Base-by-base conservation (phyloP, 495 filamentous ascomycete genomes). In the Penicillium manginii region DNA sequence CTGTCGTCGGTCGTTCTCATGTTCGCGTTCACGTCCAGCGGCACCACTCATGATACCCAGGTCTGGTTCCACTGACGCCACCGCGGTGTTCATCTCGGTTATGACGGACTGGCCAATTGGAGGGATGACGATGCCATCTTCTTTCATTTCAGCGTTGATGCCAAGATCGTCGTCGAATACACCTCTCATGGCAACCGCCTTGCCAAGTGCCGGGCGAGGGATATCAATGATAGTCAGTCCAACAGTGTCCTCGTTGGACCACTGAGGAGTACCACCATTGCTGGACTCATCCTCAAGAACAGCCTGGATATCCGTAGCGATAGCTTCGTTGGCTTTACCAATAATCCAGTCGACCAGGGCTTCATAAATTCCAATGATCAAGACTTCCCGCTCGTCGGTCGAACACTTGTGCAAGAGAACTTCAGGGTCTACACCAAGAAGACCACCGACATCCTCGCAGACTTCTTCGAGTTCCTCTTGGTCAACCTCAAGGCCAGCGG, bases 111-210 rank as follows among this genome's bases (percentile, higher is more conserved):
- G 86, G 8, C 89, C 89, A 4, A 85, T 84, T 0, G 86, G 47
- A 1, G 78, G 78, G 17, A 93, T 81, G 29, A 88, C 79, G 22
- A 98, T 84, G 15, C 96, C 96, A 63, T 98, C 94, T 57, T 92
- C 86, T 69, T 91, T 94, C 93, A 98, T 98, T 72, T 98, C 94
- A 1, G 87, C 84, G 61, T 98, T 97, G 73, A 98, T 96, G 49
- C 94, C 94, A n/a, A 88, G 74, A 29, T 73, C 83, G 61, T 97
- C 94, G 64, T 98, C 93, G 66, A 98, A 98, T 32, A 98, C 85
- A 3, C 90, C 90, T 49, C 91, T 86, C 75, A 98, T 85, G 5
- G 90, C 85, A 11, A 93, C 73, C 2, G 96, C 94, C 68, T 92
- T 96, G 48, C 91, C 90, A 11, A 98, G 77, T 17, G 82, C 84